Evolutionary conservation across 129 eudicot genomes (phyloP), one percentile per base, ranked within the genome.

Genomic region (Saussurea involucrata): DNA sequence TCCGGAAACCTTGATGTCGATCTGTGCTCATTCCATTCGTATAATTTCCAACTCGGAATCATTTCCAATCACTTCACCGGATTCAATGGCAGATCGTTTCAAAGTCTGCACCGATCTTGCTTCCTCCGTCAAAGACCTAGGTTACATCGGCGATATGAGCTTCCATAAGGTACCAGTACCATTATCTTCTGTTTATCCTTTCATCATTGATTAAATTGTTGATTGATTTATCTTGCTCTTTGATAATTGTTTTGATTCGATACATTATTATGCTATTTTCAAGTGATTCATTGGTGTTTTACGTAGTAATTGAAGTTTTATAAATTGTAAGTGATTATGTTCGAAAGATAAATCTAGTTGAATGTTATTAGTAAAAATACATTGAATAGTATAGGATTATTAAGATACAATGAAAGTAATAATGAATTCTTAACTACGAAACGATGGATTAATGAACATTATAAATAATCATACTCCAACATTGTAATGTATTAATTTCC

Each of bases 131-230:
- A 76, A 79, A 66, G 46, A 73, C 44, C 81, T 87, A 49, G 92
- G 92, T 18, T 87, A 78, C 84, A 71, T 76, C 67, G 88, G 86
- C 18, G 88, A 87, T 58, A 67, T 90, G 40, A 87, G 83, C 87
- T 90, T 90, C 78, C 90, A 81, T 71, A 87, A 87, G 92, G 96
- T 87, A 78, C 40, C 22, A 90, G 92, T 81, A 78, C 31, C n/a
- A 76, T 18, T 3, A 10, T 13, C 61, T 13, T 63, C 12, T 72
- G 21, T 69, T 21, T 29, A 21, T 46, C 66, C 36, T 6, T 34
- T 74, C 2, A 13, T 49, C 58, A 17, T 27, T 27, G 20, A 7
- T 46, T 15, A 46, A 20, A 15, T 17, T 3, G 58, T 17, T 49
- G 20, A 17, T 15, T 49, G 21, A 49, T 49, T 44, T 49, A 49